Conservation (phyloP, 2,329 filamentous ascomycete species). For the Cryoendolithus antarcticus region DNA sequence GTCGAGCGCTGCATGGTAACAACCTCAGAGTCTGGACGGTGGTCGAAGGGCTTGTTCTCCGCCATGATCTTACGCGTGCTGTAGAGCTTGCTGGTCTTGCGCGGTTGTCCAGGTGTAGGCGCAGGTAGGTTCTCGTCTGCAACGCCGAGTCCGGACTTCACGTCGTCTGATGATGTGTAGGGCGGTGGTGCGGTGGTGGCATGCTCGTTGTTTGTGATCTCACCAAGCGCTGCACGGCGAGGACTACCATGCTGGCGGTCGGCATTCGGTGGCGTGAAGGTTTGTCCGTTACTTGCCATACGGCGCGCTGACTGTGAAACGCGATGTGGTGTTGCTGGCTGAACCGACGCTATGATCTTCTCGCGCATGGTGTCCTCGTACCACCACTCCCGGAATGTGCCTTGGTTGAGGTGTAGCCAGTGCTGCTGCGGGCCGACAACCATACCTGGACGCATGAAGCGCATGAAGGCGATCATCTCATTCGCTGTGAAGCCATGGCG, state of each 20-base stretch:
- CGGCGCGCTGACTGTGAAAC: constrained; percentile 36
- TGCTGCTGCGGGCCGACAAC: constrained; percentile 97
- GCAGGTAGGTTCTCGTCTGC: constrained; percentile 87
- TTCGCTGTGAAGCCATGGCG: constrained; percentile 94
- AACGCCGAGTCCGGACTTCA: constrained; percentile 42
- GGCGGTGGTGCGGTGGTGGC: constrained; percentile 29
- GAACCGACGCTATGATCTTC: constrained; percentile 53
- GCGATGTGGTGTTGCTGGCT: constrained; percentile 43
- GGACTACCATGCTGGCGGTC: constrained; percentile 44
- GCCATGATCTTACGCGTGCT: constrained; percentile 48
- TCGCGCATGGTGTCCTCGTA: constrained; percentile 66
- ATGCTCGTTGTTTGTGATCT: constrained; percentile 72
- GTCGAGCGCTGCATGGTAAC: constrained; percentile 49
- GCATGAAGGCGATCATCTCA: constrained; percentile 75
- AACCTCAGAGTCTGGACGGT: constrained; percentile 46
- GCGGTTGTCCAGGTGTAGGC: constrained; percentile 87
- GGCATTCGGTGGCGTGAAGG: constrained; percentile 74
- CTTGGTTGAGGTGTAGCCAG: constrained; percentile 96
- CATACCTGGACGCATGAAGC: constrained; percentile 98
- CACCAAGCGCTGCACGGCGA: constrained; percentile 72
- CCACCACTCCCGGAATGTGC: constrained; percentile 98
- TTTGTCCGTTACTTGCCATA: constrained; percentile 52
- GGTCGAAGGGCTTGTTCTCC: constrained; percentile 36
- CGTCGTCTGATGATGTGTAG: constrained; percentile 15
- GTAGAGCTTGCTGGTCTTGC: constrained; percentile 72